A percentile compares a stretch with the other conserved stretches of the same genome.
These are phyloP conservation scores for Ramaria sp. DNA, from an alignment of 768 basidiomycete genomes.

Conservation along the genomic window DNA sequence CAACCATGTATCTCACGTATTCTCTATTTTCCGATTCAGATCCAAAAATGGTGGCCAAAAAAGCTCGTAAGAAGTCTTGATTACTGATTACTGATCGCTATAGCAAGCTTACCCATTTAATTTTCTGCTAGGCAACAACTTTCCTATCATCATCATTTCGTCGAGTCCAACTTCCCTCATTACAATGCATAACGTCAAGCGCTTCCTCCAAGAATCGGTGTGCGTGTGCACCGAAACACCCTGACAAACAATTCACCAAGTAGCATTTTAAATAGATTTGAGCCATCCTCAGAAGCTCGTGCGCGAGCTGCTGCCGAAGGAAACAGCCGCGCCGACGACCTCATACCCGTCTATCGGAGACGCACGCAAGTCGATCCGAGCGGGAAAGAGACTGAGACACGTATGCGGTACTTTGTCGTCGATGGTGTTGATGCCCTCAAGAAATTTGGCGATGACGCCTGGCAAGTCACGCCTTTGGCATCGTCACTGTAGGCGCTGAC, in stretches of 20 bases:
- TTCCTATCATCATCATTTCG: constrained; percentile 96
- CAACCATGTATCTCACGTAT: not conserved
- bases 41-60: constrained; percentile 52
- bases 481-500: too few species aligned
- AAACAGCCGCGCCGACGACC: constrained; percentile 66
- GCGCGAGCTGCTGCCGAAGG: constrained; percentile 59
- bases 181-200: constrained; percentile 96
- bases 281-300: constrained; percentile 66
- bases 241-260: not conserved
- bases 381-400: constrained; percentile 44
- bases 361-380: constrained; percentile 60
- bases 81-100: not conserved
- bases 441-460: constrained; percentile 88
- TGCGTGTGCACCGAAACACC: constrained; percentile 23
- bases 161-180: constrained; percentile 91
- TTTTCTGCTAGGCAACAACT: constrained; percentile 45
- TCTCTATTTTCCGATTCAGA: constrained; percentile 22
- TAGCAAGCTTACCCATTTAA: not conserved
- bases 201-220: constrained; percentile 84
- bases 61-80: constrained; percentile 44
- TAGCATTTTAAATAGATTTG: constrained; percentile 37
- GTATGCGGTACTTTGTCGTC: constrained; percentile 67
- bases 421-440: constrained; percentile 87
- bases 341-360: constrained; percentile 80
- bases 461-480: constrained; percentile 29